Evolutionary conservation across 2,329 filamentous ascomycete genomes (phyloP), one percentile per base, ranked within the genome.

Genomic region (Colletotrichum noveboracense): DNA sequence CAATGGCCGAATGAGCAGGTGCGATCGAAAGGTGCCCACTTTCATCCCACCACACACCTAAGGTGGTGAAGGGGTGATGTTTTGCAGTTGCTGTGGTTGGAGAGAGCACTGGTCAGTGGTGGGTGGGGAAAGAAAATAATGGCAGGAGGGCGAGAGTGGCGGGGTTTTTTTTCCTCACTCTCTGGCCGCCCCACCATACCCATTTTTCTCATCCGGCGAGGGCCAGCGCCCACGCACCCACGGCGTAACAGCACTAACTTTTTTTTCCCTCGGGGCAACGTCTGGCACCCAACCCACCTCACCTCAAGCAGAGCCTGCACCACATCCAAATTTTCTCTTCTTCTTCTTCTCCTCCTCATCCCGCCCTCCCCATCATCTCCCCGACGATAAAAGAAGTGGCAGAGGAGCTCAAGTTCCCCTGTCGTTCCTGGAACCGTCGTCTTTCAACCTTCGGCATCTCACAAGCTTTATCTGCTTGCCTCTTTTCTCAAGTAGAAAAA

Each of bases 331-430:
- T 71, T 66, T 71, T 56, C 60, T 66, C 60, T 74, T 36, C 56
- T 65, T 36, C 56, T 65, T 34, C 72, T 32, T 36, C 67, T 76
- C 43, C 64, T 74, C 65, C 74, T 66, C 62, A 68, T 66, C 68
- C 71, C 66, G 64, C 62, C 70, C 77, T 69, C 74, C 76, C 68
- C 70, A 76, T 73, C 74, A 62, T 69, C 69, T 77, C 79, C 80
- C 81, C 80, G 83, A 84, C 83, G 82, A 82, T 82, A 83, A 80
- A 82, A 80, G 84, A 83, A 85, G 83, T 81, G 84, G 80, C 84
- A 85, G 84, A 85, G 80, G 77, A 82, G 81, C 79, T 79, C 77
- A 58, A 76, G 74, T 76, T 78, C 81, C 82, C 81, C 84, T 86
- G 84, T 85, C 82, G 82, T 83, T 84, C 82, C 80, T 83, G 78